Conservation (phyloP, 768 basidiomycete species). For the Calocera viscosa region DNA sequence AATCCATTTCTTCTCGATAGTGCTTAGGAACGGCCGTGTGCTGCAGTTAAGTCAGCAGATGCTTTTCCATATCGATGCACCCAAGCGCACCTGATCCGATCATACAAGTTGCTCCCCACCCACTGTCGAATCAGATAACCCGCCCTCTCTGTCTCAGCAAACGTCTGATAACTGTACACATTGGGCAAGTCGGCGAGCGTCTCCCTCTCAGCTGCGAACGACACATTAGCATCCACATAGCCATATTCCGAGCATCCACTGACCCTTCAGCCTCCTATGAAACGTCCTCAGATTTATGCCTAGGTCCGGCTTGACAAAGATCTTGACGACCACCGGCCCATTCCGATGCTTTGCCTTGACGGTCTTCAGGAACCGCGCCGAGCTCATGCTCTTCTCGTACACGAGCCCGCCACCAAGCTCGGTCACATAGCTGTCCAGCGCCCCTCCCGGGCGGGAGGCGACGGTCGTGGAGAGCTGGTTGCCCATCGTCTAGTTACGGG, state of each 20-base stretch:
- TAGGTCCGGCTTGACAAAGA: constrained; percentile 51
- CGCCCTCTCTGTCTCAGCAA: constrained; percentile 90
- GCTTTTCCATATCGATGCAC: not conserved
- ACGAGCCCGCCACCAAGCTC: constrained; percentile 78
- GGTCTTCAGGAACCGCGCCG: constrained; percentile 52
- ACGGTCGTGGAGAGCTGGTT: constrained; percentile 62
- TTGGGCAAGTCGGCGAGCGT: constrained; percentile 73
- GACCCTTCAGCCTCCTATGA: not conserved
- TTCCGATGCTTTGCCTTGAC: constrained; percentile 32
- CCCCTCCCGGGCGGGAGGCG: constrained; percentile 59
- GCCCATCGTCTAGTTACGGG: constrained; percentile 41
- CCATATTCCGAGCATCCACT: not conserved
- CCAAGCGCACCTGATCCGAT: constrained; percentile 74
- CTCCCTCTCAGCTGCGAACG: constrained; percentile 62
- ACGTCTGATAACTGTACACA: constrained; percentile 75
- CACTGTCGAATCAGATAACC: constrained; percentile 92
- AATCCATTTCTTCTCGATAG: constrained; percentile 96
- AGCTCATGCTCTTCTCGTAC: constrained; percentile 78
- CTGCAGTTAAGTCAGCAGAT: constrained; percentile 35
- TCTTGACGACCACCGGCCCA: constrained; percentile 60
- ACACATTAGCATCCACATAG: not conserved
- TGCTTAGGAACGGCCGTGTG: constrained; percentile 84
- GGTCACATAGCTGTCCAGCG: constrained; percentile 79
- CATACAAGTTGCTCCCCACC: constrained; percentile 88
- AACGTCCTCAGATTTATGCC: not conserved